Conservation (phyloP, 306 rosid genomes). For the Rosa persica region DNA sequence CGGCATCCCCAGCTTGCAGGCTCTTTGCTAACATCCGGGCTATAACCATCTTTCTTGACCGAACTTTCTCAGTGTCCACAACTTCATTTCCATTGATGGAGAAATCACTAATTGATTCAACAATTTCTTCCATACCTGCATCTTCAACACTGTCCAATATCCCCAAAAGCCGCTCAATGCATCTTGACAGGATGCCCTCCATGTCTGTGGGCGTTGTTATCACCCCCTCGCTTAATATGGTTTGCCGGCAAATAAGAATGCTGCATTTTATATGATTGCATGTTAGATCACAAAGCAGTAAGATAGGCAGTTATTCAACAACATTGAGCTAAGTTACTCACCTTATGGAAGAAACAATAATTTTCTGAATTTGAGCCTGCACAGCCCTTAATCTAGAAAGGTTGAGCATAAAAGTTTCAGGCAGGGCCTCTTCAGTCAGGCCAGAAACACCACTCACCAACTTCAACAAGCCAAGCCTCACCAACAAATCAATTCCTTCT, state of each 20-base stretch:
- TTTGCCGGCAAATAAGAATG: slow-evolving; percentile 80
- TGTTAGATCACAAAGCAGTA: neutral
- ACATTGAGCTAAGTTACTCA: slow-evolving; percentile 18
- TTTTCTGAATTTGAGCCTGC: slow-evolving; percentile 87
- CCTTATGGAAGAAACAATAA: slow-evolving; percentile 76
- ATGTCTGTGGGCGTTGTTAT: slow-evolving; percentile 45
- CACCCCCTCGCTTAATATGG: slow-evolving; percentile 59
- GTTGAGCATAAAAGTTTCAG: slow-evolving; percentile 74
- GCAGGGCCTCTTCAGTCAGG: slow-evolving; percentile 58
- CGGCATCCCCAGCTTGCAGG: slow-evolving; percentile 83
- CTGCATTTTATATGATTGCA: slow-evolving; percentile 46
- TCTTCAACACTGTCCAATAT: slow-evolving; percentile 55
- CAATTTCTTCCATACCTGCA: slow-evolving; percentile 66
- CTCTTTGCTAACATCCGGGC: slow-evolving; percentile 75
- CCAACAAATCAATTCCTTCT: slow-evolving; percentile 62
- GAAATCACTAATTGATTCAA: slow-evolving; percentile 53
- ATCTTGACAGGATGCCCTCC: slow-evolving; percentile 45
- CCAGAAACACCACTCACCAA: slow-evolving; percentile 64
- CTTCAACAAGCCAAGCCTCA: slow-evolving; percentile 83
- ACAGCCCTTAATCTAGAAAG: slow-evolving; percentile 72
- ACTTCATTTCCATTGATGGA: slow-evolving; percentile 33
- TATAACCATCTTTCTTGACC: slow-evolving; percentile 55
- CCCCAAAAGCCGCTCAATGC: slow-evolving; percentile 49
- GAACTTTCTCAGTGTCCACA: slow-evolving; percentile 36
- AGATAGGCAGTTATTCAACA: neutral